Percentiles rank a stretch among this genome's conserved stretches.
phyloP scores from a whole-genome alignment of 805 yeast species.

The Metschnikowia lochheadii region DNA sequence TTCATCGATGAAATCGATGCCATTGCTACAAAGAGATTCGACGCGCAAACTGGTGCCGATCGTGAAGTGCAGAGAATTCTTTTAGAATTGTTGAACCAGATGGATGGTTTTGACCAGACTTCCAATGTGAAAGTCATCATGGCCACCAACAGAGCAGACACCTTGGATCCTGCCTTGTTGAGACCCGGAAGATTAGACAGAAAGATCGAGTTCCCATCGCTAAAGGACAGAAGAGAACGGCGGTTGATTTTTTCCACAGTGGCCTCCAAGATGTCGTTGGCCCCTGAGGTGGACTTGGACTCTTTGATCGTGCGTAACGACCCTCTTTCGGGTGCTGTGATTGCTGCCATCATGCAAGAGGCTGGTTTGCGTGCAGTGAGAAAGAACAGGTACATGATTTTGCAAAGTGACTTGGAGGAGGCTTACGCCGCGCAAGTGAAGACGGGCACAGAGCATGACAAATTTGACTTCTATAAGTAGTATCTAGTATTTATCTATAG shows the following conservation, averaged over 20 bases:
- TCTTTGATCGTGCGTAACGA: constrained; percentile 92
- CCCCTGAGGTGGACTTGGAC: constrained; percentile 97
- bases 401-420: constrained; percentile 95
- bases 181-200: constrained; percentile 99
- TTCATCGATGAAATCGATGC: constrained; percentile 99
- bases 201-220: constrained; percentile 94
- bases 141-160: constrained; percentile 99
- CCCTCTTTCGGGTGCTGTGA: constrained; percentile 94
- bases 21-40: constrained; percentile 97
- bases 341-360: constrained; percentile 99
- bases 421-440: constrained; percentile 97
- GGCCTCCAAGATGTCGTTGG: constrained; percentile 95
- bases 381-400: constrained; percentile 93
- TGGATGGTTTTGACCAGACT: constrained; percentile 98
- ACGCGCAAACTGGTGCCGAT: constrained; percentile 99
- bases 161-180: constrained; percentile 94
- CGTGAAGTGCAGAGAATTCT: constrained; percentile 98
- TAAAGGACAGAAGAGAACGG: constrained; percentile 96
- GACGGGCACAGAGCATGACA: constrained; percentile 91
- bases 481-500: constrained; percentile 1
- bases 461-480: constrained; percentile 93
- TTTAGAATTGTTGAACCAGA: constrained; percentile 92
- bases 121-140: constrained; percentile 95
- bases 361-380: constrained; percentile 98
- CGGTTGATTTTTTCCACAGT: constrained; percentile 93